Conservation (phyloP, 78 protist genomes). For the Speleostelium caveatum region DNA sequence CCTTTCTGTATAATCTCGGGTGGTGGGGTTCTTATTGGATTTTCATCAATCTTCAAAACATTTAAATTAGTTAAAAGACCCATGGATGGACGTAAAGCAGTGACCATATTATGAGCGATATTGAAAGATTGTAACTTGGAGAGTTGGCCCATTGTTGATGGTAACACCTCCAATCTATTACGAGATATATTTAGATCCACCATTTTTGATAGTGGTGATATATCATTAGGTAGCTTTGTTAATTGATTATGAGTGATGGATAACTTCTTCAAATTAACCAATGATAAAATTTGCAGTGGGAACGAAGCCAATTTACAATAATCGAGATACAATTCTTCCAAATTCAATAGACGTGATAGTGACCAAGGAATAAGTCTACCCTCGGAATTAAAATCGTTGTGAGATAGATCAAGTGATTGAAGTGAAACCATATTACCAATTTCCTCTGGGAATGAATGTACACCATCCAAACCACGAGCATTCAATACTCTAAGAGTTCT, state of each 20-base stretch:
- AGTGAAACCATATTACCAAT: slow-evolving; percentile 5
- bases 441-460: slow-evolving; percentile 4
- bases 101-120: slow-evolving; percentile 3
- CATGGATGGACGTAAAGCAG: slow-evolving; percentile 6
- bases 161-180: slow-evolving; percentile 45
- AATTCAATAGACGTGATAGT: background rate
- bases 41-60: slow-evolving; percentile 6
- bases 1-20: slow-evolving; percentile 31
- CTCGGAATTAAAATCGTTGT: slow-evolving; percentile 6
- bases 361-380: slow-evolving; percentile 14
- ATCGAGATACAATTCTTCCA: slow-evolving; percentile 4
- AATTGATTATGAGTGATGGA: background rate
- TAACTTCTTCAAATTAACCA: background rate
- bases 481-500: background rate
- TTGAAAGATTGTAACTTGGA: slow-evolving; percentile 7
- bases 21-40: slow-evolving; percentile 36
- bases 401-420: background rate
- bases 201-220: slow-evolving; percentile 7
- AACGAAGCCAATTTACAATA: background rate
- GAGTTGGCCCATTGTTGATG: slow-evolving; percentile 60
- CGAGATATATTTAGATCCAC: slow-evolving; percentile 2
- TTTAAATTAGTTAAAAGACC: background rate
- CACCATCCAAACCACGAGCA: background rate
- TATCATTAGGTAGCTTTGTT: slow-evolving; percentile 42
- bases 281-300: slow-evolving; percentile 11